phyloP scores from a whole-genome alignment of 495 filamentous ascomycete species.

The Entonaema liquescens region DNA sequence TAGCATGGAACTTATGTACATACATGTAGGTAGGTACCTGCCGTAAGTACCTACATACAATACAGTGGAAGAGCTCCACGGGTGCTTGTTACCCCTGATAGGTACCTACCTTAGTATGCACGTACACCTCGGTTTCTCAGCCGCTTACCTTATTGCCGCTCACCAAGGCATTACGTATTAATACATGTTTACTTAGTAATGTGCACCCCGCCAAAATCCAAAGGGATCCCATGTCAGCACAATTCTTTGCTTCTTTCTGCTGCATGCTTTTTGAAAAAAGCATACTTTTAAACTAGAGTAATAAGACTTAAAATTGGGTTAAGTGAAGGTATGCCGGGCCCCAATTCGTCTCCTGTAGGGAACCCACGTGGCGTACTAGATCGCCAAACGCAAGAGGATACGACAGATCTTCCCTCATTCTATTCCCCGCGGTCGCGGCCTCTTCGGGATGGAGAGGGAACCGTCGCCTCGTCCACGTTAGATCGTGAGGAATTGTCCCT shows the following conservation, averaged over 20 bases:
- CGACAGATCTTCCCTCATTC: slow-evolving; percentile 53
- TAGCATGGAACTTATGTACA: too few species aligned
- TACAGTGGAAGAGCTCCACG: too few species aligned
- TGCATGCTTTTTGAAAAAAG: neutral
- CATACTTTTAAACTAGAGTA: slow-evolving; percentile 3
- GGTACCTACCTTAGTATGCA: neutral
- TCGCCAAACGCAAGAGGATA: slow-evolving; percentile 37
- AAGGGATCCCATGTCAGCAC: neutral
- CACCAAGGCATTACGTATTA: neutral
- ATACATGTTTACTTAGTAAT: neutral
- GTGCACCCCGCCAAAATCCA: neutral
- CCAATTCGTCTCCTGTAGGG: slow-evolving; percentile 14
- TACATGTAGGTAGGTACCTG: too few species aligned
- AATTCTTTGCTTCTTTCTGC: slow-evolving; percentile 5
- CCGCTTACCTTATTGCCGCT: neutral
- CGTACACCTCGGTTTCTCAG: neutral
- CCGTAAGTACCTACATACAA: too few species aligned
- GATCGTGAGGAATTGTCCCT: slow-evolving; percentile 32
- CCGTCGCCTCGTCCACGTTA: slow-evolving; percentile 10
- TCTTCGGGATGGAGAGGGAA: slow-evolving; percentile 29
- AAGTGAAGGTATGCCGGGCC: slow-evolving; percentile 23
- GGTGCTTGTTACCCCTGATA: too few species aligned
- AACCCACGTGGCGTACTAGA: neutral
- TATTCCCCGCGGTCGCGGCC: slow-evolving; percentile 56
- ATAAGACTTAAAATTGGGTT: slow-evolving; percentile 3